Conservation (phyloP, 495 filamentous ascomycete species). For the Corynascus novoguineensis region DNA sequence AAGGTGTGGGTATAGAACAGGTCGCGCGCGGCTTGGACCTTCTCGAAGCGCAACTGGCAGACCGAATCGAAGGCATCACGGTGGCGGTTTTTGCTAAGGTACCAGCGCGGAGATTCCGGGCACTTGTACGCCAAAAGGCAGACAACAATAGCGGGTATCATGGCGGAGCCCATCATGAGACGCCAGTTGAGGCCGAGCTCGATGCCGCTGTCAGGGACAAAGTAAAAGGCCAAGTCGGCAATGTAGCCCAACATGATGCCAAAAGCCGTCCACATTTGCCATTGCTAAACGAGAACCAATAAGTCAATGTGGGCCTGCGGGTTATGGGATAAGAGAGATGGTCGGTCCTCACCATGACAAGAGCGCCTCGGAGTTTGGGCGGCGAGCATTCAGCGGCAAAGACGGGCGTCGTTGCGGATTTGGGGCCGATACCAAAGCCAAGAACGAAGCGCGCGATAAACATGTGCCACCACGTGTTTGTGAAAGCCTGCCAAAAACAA, state of each 20-base stretch:
- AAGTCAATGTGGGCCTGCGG: not conserved
- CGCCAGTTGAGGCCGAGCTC: constrained; percentile 57
- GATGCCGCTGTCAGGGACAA: constrained; percentile 40
- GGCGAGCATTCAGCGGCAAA: constrained; percentile 74
- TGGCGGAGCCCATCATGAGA: constrained; percentile 69
- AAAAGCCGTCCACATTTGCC: constrained; percentile 74
- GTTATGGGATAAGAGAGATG: no score
- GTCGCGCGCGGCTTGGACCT: constrained; percentile 68
- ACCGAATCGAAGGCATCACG: constrained; percentile 59
- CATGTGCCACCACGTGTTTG: constrained; percentile 59
- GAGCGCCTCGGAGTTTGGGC: constrained; percentile 63
- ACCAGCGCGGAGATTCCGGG: constrained; percentile 64
- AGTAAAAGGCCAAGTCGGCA: constrained; percentile 61
- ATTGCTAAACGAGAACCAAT: constrained; percentile 9
- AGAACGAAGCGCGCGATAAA: constrained; percentile 58
- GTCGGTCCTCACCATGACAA: constrained; percentile 57
- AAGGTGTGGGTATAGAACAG: constrained; percentile 67
- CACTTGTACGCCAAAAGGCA: constrained; percentile 62
- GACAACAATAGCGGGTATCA: constrained; percentile 67
- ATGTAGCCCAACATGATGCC: constrained; percentile 68
- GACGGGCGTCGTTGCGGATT: constrained; percentile 59
- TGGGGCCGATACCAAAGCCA: constrained; percentile 66
- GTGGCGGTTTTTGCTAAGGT: constrained; percentile 57
- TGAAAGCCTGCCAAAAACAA: constrained; percentile 59
- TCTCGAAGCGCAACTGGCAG: constrained; percentile 54